Evolutionary conservation across 805 yeast species (phyloP).

Genomic region (Pichia deserticola): DNA sequence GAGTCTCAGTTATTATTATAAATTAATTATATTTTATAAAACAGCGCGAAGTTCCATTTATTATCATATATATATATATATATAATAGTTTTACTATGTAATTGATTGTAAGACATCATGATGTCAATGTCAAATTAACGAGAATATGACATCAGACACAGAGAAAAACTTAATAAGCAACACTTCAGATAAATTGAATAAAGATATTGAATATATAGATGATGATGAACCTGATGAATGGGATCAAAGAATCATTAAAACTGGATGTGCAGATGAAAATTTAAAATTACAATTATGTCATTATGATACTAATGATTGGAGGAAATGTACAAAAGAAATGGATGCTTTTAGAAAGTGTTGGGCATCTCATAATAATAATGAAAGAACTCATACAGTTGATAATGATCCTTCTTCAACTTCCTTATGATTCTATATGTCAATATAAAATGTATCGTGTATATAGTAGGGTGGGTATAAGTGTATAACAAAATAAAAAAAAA

Average conservation of each 20-base stretch:
- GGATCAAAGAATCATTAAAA: conserved; percentile 65
- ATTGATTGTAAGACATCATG: no score
- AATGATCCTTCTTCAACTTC: conserved; percentile 16
- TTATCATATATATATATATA: no score
- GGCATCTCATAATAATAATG: conserved; percentile 32
- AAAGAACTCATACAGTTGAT: conserved; percentile 32
- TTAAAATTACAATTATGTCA: conserved; percentile 65
- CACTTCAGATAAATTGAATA: not conserved
- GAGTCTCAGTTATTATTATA: no score
- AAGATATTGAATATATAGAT: conserved; percentile 7
- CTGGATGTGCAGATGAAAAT: conserved; percentile 76
- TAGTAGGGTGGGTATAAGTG: no score
- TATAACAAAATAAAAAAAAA: no score
- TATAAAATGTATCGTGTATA: not conserved
- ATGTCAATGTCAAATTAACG: no score
- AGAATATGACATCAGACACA: not conserved
- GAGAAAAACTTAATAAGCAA: not conserved
- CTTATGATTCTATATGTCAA: not conserved
- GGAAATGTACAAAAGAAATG: conserved; percentile 60
- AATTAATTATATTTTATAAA: no score
- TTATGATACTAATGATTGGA: conserved; percentile 79
- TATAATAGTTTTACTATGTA: no score
- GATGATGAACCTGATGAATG: conserved; percentile 52
- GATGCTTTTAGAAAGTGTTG: conserved; percentile 36
- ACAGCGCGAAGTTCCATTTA: no score